Conservation (phyloP, 2,329 filamentous ascomycete genomes). For the Rugonectria rugulosa region DNA sequence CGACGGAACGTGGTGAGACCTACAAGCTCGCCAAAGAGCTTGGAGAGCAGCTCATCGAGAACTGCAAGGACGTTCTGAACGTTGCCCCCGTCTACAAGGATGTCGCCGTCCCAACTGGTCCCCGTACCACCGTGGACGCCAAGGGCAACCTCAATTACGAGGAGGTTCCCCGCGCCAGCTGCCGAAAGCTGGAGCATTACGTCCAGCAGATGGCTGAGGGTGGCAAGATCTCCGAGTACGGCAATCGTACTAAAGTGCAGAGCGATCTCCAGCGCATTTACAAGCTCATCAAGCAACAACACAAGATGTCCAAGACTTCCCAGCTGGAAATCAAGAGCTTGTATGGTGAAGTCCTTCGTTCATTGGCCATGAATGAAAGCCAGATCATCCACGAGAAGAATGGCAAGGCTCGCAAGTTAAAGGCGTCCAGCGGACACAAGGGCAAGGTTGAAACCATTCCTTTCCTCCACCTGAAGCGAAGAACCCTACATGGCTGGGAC, state of each 20-base stretch:
- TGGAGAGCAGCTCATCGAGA: conserved; percentile 91
- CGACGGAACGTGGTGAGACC: conserved; percentile 94
- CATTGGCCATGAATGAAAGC: conserved; percentile 95
- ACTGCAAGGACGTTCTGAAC: conserved; percentile 91
- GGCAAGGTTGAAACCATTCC: conserved; percentile 97
- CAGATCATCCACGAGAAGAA: conserved; percentile 94
- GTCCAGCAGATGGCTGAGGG: conserved; percentile 98
- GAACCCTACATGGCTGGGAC: conserved; percentile 93
- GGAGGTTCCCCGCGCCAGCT: conserved; percentile 85
- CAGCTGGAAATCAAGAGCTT: conserved; percentile 96
- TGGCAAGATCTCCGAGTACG: conserved; percentile 98
- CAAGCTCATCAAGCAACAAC: conserved; percentile 97
- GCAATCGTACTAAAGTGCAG: conserved; percentile 97
- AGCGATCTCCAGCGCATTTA: conserved; percentile 95
- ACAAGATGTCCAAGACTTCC: conserved; percentile 95
- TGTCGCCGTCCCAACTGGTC: conserved; percentile 89
- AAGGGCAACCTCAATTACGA: conserved; percentile 93
- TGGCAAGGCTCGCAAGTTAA: conserved; percentile 69
- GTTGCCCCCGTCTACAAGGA: conserved; percentile 94
- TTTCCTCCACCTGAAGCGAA: conserved; percentile 96
- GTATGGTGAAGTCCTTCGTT: conserved; percentile 93
- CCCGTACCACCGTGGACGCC: conserved; percentile 89
- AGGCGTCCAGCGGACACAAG: conserved; percentile 69
- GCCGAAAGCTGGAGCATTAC: conserved; percentile 97
- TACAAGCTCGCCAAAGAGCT: conserved; percentile 98